Base-by-base conservation (phyloP, 305 asterid species). In the Vinca major region DNA sequence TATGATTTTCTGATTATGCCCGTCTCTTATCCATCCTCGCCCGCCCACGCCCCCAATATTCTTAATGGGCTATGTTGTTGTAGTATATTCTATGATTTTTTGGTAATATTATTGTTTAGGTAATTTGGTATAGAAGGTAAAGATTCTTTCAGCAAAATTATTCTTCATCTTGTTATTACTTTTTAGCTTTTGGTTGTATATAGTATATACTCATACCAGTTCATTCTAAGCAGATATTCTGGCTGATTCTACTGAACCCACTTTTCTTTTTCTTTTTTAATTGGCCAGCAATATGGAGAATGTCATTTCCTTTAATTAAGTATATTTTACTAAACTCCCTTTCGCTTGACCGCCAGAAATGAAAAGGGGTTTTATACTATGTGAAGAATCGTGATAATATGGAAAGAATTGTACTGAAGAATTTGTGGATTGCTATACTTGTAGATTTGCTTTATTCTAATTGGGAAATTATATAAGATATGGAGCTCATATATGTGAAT, bases 41-140 rank as follows among this genome's bases (percentile, higher is more conserved):
- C n/a, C n/a, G n/a, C n/a, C n/a, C 33, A 26, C 1, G 33, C 33
- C 33, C 33, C 33, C 33, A 26, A 26, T 26, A 26, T 26, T 26
- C 33, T 26, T 26, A 26, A 26, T 0, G 33, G 33, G 33, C 1
- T 26, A 26, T 26, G 33, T 26, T 26, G 33, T 26, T 26, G 33
- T 57, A 62, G 70, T 62, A 44, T 52, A 66, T 63, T 74, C 68
- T 60, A 7, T 40, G n/a, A n/a, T n/a, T n/a, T n/a, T n/a, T n/a
- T n/a, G n/a, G n/a, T 14, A 1, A 47, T 65, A 3, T 50, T 69
- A 50, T 12, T 9, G 49, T 61, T 6, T 48, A 14, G 54, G 33
- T 26, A 26, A 55, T 57, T 58, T 39, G 61, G 33, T 19, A 41
- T 26, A 26, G 33, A 17, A 4, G 51, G 51, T 61, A 5, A 36